A percentile compares a stretch with the other conserved stretches of the same genome.
Conservation (phyloP, 2,329 filamentous ascomycete genomes). For the Phaeosphaeria sp. region DNA sequence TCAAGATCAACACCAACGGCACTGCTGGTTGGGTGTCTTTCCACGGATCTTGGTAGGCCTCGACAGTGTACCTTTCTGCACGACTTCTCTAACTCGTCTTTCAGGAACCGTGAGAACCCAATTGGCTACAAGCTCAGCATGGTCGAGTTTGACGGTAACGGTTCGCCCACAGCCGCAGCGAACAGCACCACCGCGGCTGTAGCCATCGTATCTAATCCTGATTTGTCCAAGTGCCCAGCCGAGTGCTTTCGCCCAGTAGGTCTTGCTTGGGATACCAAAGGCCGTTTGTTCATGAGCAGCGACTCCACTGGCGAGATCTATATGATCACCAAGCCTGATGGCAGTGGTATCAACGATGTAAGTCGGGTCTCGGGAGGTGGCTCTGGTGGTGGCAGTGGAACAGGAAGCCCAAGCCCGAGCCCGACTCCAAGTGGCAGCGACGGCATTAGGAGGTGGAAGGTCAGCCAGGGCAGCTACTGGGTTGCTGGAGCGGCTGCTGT, state of each 20-base stretch:
- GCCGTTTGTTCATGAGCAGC: conserved; percentile 67
- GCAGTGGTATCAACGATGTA: conserved; percentile 35
- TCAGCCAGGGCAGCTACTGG: conserved; percentile 12
- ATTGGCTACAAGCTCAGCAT: conserved; percentile 60
- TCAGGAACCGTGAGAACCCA: conserved; percentile 55
- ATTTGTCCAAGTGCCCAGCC: conserved; percentile 61
- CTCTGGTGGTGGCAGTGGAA: conserved; percentile 12
- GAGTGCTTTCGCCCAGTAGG: conserved; percentile 69
- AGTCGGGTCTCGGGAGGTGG: conserved; percentile 20
- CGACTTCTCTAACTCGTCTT: conserved; percentile 4
- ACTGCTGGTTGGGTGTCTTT: conserved; percentile 70
- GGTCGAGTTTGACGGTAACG: conserved; percentile 54
- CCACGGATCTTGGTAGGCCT: conserved; percentile 70
- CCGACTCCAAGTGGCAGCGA: conserved; percentile 7
- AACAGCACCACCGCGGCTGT: conserved; percentile 57
- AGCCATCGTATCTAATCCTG: conserved; percentile 63
- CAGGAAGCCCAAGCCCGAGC: conserved; percentile 10
- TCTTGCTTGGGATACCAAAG: conserved; percentile 58
- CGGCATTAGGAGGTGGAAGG: conserved; percentile 3
- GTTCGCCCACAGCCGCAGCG: conserved; percentile 51
- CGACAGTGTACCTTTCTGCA: neutral
- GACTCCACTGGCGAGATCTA: conserved; percentile 72
- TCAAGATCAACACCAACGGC: conserved; percentile 68
- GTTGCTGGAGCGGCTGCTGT: conserved; percentile 9
- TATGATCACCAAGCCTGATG: conserved; percentile 51